A percentile compares a stretch with the other conserved stretches of the same genome.
These are phyloP conservation scores for Ceriops decandra DNA, from an alignment of 345 rosid genomes.

Conservation along the genomic window DNA sequence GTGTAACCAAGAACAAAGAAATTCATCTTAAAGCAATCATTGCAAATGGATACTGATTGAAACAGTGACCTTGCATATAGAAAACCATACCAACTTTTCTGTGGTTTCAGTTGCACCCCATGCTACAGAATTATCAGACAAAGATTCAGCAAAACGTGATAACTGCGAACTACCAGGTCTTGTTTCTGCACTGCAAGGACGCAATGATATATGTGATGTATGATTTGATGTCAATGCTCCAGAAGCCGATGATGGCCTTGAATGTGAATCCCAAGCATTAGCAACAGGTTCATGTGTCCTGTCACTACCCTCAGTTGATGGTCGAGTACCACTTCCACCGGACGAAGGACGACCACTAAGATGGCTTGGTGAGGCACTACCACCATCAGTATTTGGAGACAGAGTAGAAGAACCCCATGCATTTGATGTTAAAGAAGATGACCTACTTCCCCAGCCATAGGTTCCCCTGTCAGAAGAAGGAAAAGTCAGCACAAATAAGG, in stretches of 20 bases:
- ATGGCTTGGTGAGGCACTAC: slow-evolving; percentile 75
- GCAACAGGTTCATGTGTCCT: slow-evolving; percentile 55
- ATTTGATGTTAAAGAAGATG: slow-evolving; percentile 64
- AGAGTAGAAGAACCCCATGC: slow-evolving; percentile 80
- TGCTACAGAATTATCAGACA: slow-evolving; percentile 59
- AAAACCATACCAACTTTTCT: slow-evolving; percentile 64
- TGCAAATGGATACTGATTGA: background rate
- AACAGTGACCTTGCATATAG: background rate
- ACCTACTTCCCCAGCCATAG: slow-evolving; percentile 83
- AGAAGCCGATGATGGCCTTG: slow-evolving; percentile 96
- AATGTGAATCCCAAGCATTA: slow-evolving; percentile 65
- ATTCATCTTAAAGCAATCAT: background rate
- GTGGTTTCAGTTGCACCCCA: slow-evolving; percentile 47
- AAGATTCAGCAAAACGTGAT: slow-evolving; percentile 88
- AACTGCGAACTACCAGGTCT: slow-evolving; percentile 96
- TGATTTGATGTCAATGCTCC: slow-evolving; percentile 73
- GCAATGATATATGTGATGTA: slow-evolving; percentile 52
- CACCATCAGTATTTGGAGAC: slow-evolving; percentile 69
- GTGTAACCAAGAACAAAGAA: background rate
- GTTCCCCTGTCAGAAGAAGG: slow-evolving; percentile 57
- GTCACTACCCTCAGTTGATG: slow-evolving; percentile 92
- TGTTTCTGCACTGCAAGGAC: slow-evolving; percentile 97
- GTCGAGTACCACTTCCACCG: slow-evolving; percentile 86
- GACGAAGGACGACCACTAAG: slow-evolving; percentile 89
- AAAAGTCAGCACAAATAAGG: background rate